These are phyloP conservation scores for Phtheirospermum japonicum DNA, from an alignment of 257 asterid genomes.

Conservation along the genomic window DNA sequence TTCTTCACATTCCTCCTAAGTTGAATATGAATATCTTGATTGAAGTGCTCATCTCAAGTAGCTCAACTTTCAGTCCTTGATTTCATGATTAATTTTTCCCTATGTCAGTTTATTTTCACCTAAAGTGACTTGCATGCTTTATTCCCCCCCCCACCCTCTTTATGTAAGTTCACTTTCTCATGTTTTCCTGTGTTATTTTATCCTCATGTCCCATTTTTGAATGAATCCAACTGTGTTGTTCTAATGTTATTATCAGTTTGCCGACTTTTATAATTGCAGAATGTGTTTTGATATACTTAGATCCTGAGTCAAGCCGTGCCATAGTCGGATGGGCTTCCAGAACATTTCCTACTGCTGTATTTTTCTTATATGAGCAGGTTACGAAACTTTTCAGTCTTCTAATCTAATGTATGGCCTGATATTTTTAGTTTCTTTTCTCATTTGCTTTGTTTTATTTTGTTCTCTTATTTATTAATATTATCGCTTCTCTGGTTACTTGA, in stretches of 20 bases:
- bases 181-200: background rate
- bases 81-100: too few species aligned
- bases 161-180: background rate
- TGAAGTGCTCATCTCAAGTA: too few species aligned
- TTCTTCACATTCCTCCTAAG: too few species aligned
- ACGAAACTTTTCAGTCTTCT: slow-evolving; percentile 27
- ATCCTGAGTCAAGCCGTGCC: slow-evolving; percentile 80
- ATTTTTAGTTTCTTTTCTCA: slow-evolving; percentile 8
- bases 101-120: too few species aligned
- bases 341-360: slow-evolving; percentile 81
- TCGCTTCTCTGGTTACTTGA: slow-evolving; percentile 19
- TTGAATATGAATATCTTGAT: too few species aligned
- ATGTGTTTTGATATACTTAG: slow-evolving; percentile 92
- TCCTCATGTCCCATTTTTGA: slow-evolving; percentile 3
- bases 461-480: slow-evolving; percentile 4
- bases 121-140: too few species aligned
- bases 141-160: too few species aligned
- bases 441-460: slow-evolving; percentile 5
- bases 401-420: slow-evolving; percentile 14
- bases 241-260: slow-evolving; percentile 91
- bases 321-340: slow-evolving; percentile 87
- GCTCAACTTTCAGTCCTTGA: too few species aligned
- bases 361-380: slow-evolving; percentile 99
- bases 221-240: slow-evolving; percentile 29
- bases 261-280: slow-evolving; percentile 99